Base-by-base conservation (phyloP, 441 rosid species). In the Macaranga tanarius region DNA sequence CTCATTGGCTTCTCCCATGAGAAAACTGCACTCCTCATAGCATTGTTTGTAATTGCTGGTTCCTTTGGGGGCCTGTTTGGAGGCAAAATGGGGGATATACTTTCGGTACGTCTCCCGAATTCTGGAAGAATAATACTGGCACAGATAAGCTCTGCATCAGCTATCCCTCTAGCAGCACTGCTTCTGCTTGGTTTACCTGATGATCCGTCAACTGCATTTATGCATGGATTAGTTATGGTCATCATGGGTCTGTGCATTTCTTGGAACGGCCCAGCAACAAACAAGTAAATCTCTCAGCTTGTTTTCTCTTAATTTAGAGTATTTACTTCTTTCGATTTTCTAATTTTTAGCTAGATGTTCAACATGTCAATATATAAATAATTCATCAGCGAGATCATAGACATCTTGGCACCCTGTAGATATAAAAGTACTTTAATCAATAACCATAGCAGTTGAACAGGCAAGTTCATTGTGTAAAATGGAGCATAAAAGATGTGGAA, bases 11-110 rank as follows among this genome's bases (percentile, higher is more conserved):
- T 91, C 81, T 91, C 97, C 56, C 98, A 90, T 25, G 71, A 82
- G 56, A 71, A 67, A 75, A 91, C 97, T 34, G 97, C 94, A 1
- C 73, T 86, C 79, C 83, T 93, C 44, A 70, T 86, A 26, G 86
- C 86, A 52, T 65, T 86, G 60, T 90, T 93, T 52, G 91, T 90
- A 40, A 76, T 84, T 79, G 84, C 92, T 34, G 60, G 85, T 75
- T 90, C 97, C 45, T 75, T 90, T 22, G 98, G 93, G 6, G 94
- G 94, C 23, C 83, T 93, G n/a, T 87, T 93, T 74, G 98, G 97
- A 28, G 95, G 97, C 16, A 78, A 77, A 67, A 86, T 93, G 96
- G 98, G 97, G 19, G 98, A 86, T 79, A 74, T 79, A 72, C 86
- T 91, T 42, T 85, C 98, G 3, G 70, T 71, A 0, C 84, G 80